These are phyloP conservation scores for Rhodotorula kratochvilovae DNA, from an alignment of 768 basidiomycete genomes.

Conservation along the genomic window DNA sequence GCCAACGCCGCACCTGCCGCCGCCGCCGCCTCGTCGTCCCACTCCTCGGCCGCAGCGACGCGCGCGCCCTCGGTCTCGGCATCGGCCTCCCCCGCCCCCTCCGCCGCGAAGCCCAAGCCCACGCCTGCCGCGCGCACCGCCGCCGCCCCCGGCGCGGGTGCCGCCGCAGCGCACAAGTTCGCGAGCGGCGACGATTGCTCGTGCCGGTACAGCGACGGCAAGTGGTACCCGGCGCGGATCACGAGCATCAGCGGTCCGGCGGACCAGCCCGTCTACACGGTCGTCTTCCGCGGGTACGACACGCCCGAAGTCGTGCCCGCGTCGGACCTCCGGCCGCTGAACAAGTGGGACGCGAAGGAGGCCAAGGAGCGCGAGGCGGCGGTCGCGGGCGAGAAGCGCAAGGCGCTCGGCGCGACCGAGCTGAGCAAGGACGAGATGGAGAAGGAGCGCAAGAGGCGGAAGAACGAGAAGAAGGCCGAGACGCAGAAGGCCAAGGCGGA, in stretches of 20 bases:
- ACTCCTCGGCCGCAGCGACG: conserved; percentile 51
- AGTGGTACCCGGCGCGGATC: conserved; percentile 85
- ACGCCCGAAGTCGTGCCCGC: conserved; percentile 76
- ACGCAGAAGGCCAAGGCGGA: conserved; percentile 76
- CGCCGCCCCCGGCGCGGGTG: neutral
- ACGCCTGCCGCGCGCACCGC: neutral
- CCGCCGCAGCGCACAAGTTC: conserved; percentile 50
- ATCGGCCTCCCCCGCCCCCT: conserved; percentile 9
- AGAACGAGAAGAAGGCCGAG: conserved; percentile 90
- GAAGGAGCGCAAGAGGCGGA: conserved; percentile 83
- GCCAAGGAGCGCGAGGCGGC: neutral
- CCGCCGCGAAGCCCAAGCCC: neutral
- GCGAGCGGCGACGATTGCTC: conserved; percentile 78
- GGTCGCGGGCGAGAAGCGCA: conserved; percentile 58
- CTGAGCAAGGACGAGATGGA: conserved; percentile 61
- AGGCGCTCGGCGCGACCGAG: conserved; percentile 53
- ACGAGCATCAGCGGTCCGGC: conserved; percentile 74
- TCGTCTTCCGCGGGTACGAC: conserved; percentile 87
- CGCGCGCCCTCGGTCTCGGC: conserved; percentile 6
- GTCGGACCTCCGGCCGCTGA: conserved; percentile 49
- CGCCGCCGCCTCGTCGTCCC: conserved; percentile 46
- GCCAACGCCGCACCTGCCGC: conserved; percentile 50
- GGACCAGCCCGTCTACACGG: conserved; percentile 78
- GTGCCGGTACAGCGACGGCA: conserved; percentile 76
- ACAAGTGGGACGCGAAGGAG: conserved; percentile 31